These are phyloP conservation scores for Pseudotsuga menziesii DNA, from an alignment of 75 land plant species.

Conservation along the genomic window DNA sequence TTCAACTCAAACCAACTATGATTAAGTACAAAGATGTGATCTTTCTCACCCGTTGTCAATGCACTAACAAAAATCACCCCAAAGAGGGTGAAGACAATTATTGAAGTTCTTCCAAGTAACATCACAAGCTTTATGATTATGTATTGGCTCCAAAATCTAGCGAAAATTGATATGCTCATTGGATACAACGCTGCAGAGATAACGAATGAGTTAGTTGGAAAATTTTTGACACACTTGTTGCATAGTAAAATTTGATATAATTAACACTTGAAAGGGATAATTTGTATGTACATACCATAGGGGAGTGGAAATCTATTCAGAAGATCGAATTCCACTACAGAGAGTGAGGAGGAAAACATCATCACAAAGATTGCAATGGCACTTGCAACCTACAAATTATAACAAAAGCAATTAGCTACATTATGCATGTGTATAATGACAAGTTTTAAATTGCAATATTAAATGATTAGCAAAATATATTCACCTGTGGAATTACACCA, in stretches of 20 bases:
- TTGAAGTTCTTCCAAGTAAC: constrained; percentile 50
- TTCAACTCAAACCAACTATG: neutral
- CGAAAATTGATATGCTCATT: constrained; percentile 44
- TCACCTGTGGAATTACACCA: constrained; percentile 83
- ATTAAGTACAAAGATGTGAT: too few relatives aligned
- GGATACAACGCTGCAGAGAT: constrained; percentile 64
- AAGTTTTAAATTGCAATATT: neutral
- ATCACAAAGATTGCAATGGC: constrained; percentile 89
- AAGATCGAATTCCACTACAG: constrained; percentile 79
- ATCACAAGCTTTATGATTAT: constrained; percentile 43
- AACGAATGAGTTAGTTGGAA: neutral
- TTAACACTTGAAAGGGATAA: neutral
- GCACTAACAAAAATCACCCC: constrained; percentile 65
- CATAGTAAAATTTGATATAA: neutral
- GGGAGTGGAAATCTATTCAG: constrained; percentile 82
- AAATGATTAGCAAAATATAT: neutral
- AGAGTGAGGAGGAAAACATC: constrained; percentile 85
- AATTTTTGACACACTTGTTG: neutral
- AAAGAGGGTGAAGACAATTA: constrained; percentile 80
- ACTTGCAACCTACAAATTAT: constrained; percentile 51
- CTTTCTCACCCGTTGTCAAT: constrained; percentile 59
- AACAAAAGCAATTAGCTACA: neutral
- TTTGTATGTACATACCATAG: constrained; percentile 38
- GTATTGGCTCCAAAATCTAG: constrained; percentile 75
- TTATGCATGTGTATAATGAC: neutral